Evolutionary conservation across 306 rosid species (phyloP).

Genomic region (Urtica urens): DNA sequence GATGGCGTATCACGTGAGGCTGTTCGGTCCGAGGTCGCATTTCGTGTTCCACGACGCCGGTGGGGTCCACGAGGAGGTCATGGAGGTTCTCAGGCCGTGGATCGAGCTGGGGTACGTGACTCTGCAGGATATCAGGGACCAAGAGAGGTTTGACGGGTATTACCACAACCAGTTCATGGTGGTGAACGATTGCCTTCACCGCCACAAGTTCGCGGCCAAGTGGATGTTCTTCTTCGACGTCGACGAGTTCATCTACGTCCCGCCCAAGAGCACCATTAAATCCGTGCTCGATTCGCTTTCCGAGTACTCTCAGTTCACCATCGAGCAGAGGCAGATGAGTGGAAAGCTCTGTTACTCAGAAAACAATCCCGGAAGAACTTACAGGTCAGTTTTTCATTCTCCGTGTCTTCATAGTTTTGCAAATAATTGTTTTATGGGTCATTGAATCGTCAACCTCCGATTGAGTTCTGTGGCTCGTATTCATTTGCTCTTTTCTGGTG

Average conservation of each 20-base stretch:
- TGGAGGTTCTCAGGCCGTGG: slow-evolving; percentile 76
- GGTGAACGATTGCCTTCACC: slow-evolving; percentile 80
- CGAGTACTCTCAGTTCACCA: slow-evolving; percentile 64
- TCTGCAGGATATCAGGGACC: slow-evolving; percentile 68
- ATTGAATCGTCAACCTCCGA: no score
- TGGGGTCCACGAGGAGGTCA: slow-evolving; percentile 69
- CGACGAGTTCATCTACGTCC: slow-evolving; percentile 75
- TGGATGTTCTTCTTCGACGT: slow-evolving; percentile 99
- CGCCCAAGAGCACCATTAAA: slow-evolving; percentile 58
- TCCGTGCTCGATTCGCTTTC: slow-evolving; percentile 63
- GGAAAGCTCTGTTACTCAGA: slow-evolving; percentile 44
- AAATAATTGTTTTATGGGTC: no score
- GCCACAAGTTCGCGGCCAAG: slow-evolving; percentile 70
- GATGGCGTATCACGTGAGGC: slow-evolving; percentile 79
- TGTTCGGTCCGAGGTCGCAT: slow-evolving; percentile 74
- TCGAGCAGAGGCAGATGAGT: slow-evolving; percentile 93
- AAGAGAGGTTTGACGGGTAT: slow-evolving; percentile 90
- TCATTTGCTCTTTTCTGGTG: no score
- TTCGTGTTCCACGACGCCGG: slow-evolving; percentile 89
- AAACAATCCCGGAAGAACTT: slow-evolving; percentile 49
- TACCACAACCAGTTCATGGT: slow-evolving; percentile 97
- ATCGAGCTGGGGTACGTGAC: slow-evolving; percentile 87
- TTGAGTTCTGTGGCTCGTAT: no score
- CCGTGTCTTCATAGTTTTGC: no score
- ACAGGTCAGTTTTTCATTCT: slow-evolving; percentile 67